These are phyloP conservation scores for Fraxinus platypoda DNA, from an alignment of 305 asterid species.

Conservation along the genomic window DNA sequence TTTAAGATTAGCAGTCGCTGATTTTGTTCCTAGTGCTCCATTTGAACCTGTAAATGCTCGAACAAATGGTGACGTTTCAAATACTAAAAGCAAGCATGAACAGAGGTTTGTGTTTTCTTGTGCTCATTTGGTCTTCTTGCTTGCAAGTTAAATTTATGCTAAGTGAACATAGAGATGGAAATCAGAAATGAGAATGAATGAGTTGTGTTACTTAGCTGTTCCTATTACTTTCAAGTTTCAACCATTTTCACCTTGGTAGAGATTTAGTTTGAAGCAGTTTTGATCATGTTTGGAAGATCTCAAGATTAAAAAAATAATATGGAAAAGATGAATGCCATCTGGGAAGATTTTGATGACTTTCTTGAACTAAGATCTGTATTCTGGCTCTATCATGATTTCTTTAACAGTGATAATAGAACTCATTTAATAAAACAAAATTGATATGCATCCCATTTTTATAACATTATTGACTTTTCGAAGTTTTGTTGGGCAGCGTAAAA, in stretches of 20 bases:
- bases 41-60: slow-evolving; percentile 52
- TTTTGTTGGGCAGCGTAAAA: background rate
- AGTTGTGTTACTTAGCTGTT: background rate
- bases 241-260: background rate
- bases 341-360: background rate
- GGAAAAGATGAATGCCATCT: background rate
- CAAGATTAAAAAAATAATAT: background rate
- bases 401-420: slow-evolving; percentile 4
- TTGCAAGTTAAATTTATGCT: background rate
- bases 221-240: background rate
- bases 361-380: background rate
- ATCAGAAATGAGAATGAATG: background rate
- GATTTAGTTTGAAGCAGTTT: background rate
- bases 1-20: slow-evolving; percentile 80
- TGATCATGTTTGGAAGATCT: background rate
- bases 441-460: background rate
- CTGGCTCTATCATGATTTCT: background rate
- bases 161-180: background rate
- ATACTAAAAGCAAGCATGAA: slow-evolving; percentile 52
- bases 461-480: background rate
- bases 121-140: background rate
- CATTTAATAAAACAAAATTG: background rate
- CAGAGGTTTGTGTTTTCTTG: slow-evolving; percentile 33
- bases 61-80: slow-evolving; percentile 43
- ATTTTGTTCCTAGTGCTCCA: slow-evolving; percentile 85